Base-by-base conservation (phyloP, 2,329 filamentous ascomycete genomes). In the Epichloe bromicola region DNA sequence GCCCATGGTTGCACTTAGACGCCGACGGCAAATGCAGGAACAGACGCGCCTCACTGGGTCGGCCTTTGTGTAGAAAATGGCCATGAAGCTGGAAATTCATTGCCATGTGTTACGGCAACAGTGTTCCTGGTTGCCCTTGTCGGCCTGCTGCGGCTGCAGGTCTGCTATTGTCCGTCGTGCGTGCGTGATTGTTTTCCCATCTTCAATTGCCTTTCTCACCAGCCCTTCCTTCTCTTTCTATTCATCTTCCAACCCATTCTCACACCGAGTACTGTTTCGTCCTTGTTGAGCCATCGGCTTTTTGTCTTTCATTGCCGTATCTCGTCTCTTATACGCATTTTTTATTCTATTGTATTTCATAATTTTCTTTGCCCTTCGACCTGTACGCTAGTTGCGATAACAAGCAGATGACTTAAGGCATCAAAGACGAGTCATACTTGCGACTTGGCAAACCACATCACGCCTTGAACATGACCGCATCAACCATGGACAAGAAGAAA, bases 141-240 rank as follows among this genome's bases (percentile, higher is more conserved):
- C 7, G 2, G 40, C 40, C 40, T 42, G 40, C 4, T 19, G 40
- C 10, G 30, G 15, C 20, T 10, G 20, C 17, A 7, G 37, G 10
- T 42, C 14, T 15, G 44, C 15, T 15, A n/a, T 14, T 20, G 26
- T 41, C 37, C 5, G 33, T 30, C 33, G 19, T 48, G 38, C 46
- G 26, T 47, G 30, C 43, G 45, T 47, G 50, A 55, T 55, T 56
- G 49, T 56, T 49, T 47, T 54, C 34, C 23, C 42, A 40, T 34
- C 33, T 33, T 34, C 6, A 26, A 34, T 48, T 42, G n/a, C 26
- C 37, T 17, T 37, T 14, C 4, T 46, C 15, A 30, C 30, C 30
- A 30, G 17, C 36, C 43, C 45, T 51, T 49, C 39, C 30, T 40
- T 26, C 20, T 26, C 14, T 17, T 46, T 50, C 40, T 41, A 43